Percentiles rank a stretch among this genome's conserved stretches.
Evolutionary conservation across 1,284 basidiomycete species (phyloP).

Genomic region (Leccinum griseonigrum): DNA sequence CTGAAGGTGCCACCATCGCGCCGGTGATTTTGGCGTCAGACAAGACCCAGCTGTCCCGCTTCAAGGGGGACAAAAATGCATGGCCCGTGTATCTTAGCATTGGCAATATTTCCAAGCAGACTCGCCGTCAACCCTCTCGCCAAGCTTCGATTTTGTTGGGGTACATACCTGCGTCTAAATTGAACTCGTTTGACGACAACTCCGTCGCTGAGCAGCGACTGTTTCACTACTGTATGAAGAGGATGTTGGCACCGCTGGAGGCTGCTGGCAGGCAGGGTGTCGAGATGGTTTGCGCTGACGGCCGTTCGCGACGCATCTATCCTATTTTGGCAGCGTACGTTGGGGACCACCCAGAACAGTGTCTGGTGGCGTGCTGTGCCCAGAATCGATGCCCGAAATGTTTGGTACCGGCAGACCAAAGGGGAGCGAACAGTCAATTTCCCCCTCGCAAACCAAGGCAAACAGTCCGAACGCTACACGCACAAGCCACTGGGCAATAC

Average conservation of each 20-base stretch:
- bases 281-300: not conserved
- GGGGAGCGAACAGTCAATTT: not conserved
- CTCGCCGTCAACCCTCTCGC: not conserved
- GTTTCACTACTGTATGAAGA: not conserved
- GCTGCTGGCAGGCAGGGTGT: not conserved
- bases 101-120: not conserved
- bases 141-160: not conserved
- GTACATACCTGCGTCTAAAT: not conserved
- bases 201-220: not conserved
- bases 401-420: not conserved
- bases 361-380: slow-evolving; percentile 19
- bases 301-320: slow-evolving; percentile 3
- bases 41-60: not conserved
- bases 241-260: not conserved
- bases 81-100: not conserved
- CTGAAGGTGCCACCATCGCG: not conserved
- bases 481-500: not conserved
- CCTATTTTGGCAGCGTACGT: slow-evolving; percentile 19
- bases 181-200: not conserved
- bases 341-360: not conserved
- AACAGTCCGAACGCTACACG: not conserved
- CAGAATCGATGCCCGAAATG: slow-evolving; percentile 22
- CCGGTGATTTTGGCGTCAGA: not conserved
- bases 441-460: not conserved
- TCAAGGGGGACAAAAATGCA: not conserved